These are phyloP conservation scores for Trichoderma endophyticum DNA, from an alignment of 2,329 filamentous ascomycete species.

Conservation along the genomic window DNA sequence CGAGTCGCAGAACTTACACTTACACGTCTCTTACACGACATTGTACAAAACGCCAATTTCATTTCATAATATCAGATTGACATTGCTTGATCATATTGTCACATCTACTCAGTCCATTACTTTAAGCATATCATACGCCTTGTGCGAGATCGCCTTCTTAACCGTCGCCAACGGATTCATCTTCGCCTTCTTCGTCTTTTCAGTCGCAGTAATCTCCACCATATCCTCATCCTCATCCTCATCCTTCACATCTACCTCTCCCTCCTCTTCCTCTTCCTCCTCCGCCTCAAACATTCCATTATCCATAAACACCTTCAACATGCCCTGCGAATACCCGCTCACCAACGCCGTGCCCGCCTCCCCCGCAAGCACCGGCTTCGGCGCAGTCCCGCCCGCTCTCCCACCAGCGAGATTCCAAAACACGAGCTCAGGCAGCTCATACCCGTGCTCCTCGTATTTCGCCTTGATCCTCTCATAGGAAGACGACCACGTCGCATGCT, in stretches of 20 bases:
- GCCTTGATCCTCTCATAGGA: conserved; percentile 49
- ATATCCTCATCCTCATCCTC: conserved; percentile 13
- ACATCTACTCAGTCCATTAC: conserved; percentile 46
- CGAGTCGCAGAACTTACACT: not conserved
- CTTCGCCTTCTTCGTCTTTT: conserved; percentile 35
- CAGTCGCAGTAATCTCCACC: not conserved
- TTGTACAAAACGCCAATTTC: not conserved
- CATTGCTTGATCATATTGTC: not conserved
- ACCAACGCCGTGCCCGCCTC: conserved; percentile 48
- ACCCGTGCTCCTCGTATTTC: conserved; percentile 47
- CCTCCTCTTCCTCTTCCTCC: not conserved
- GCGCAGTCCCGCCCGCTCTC: conserved; percentile 32
- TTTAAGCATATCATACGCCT: conserved; percentile 53
- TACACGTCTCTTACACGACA: not conserved
- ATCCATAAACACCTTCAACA: conserved; percentile 57
- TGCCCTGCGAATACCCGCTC: conserved; percentile 55
- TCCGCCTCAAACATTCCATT: conserved; percentile 44
- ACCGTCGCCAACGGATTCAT: conserved; percentile 44
- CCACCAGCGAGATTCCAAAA: conserved; percentile 58
- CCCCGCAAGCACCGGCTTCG: conserved; percentile 48
- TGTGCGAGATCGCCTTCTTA: conserved; percentile 50
- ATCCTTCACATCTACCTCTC: not conserved
- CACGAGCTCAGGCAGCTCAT: conserved; percentile 57
- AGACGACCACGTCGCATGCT: conserved; percentile 35
- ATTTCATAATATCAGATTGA: not conserved